Conservation (phyloP, 2,329 filamentous ascomycete genomes). For the Rutstroemia sp. region DNA sequence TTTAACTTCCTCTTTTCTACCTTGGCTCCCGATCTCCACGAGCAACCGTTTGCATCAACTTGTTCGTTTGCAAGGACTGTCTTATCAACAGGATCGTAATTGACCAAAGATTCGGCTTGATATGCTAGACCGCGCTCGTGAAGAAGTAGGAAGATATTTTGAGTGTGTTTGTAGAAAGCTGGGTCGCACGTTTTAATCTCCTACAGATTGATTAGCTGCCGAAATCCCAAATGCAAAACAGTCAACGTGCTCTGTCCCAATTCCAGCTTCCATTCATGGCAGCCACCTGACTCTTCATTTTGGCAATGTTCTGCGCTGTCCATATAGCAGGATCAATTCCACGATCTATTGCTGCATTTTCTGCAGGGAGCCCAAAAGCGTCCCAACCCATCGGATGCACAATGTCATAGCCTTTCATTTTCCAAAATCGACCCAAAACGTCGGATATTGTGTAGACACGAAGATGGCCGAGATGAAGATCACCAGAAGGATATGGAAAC, state of each 20-base stretch:
- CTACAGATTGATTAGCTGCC: constrained; percentile 36
- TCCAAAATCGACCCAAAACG: constrained; percentile 69
- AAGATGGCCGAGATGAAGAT: constrained; percentile 78
- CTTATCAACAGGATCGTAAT: constrained; percentile 84
- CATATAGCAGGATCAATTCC: constrained; percentile 70
- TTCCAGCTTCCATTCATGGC: constrained; percentile 77
- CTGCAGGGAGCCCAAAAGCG: constrained; percentile 82
- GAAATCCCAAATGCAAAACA: background rate
- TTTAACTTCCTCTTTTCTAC: constrained; percentile 73
- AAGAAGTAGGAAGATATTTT: constrained; percentile 75
- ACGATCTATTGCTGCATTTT: constrained; percentile 83
- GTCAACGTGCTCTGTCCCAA: constrained; percentile 64
- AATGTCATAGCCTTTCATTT: constrained; percentile 67
- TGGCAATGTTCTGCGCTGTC: constrained; percentile 73
- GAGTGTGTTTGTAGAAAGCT: constrained; percentile 82
- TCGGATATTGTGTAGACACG: constrained; percentile 89
- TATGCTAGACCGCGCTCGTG: constrained; percentile 70
- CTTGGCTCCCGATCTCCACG: constrained; percentile 80
- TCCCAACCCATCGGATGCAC: constrained; percentile 94
- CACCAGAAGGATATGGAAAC: constrained; percentile 89
- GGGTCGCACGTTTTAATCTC: constrained; percentile 81
- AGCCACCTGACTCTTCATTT: constrained; percentile 76
- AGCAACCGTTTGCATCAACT: constrained; percentile 77
- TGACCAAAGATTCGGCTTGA: constrained; percentile 75
- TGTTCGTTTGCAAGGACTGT: constrained; percentile 91